These are phyloP conservation scores for Isatis tinctoria DNA, from an alignment of 345 rosid species.

Conservation along the genomic window DNA sequence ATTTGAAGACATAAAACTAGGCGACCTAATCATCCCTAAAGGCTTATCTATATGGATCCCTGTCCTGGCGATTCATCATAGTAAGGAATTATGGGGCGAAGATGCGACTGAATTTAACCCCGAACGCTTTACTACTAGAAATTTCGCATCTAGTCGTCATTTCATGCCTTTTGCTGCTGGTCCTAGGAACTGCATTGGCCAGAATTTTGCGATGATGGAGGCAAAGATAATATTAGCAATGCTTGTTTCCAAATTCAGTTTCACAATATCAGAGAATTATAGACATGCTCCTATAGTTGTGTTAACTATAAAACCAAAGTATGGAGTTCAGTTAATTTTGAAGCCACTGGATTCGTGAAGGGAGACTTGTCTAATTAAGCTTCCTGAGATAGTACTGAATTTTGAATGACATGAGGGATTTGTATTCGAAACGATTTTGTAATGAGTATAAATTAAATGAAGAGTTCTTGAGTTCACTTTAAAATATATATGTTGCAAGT, in stretches of 20 bases:
- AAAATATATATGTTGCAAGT: background rate
- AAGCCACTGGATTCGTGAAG: slow-evolving; percentile 36
- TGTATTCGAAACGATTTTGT: slow-evolving; percentile 20
- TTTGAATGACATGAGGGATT: slow-evolving; percentile 12
- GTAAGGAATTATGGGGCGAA: slow-evolving; percentile 82
- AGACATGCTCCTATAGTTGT: slow-evolving; percentile 75
- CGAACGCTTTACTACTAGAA: slow-evolving; percentile 52
- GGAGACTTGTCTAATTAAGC: background rate
- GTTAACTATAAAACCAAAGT: slow-evolving; percentile 68
- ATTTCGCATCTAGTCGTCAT: slow-evolving; percentile 49
- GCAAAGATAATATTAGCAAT: slow-evolving; percentile 70
- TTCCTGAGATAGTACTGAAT: background rate
- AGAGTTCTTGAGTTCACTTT: background rate
- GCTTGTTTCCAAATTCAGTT: slow-evolving; percentile 56
- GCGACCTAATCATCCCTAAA: slow-evolving; percentile 75
- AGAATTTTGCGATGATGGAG: slow-evolving; percentile 79
- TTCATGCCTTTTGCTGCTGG: slow-evolving; percentile 83
- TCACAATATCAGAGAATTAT: slow-evolving; percentile 50
- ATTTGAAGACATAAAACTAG: slow-evolving; percentile 74
- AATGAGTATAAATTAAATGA: slow-evolving; percentile 5
- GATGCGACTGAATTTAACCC: slow-evolving; percentile 89
- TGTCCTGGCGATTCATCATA: slow-evolving; percentile 85
- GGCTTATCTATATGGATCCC: slow-evolving; percentile 97
- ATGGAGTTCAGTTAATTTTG: slow-evolving; percentile 66
- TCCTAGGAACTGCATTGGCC: slow-evolving; percentile 75